Evolutionary conservation across 2,329 filamentous ascomycete genomes (phyloP).

Genomic region (Stromatinia cepivora): DNA sequence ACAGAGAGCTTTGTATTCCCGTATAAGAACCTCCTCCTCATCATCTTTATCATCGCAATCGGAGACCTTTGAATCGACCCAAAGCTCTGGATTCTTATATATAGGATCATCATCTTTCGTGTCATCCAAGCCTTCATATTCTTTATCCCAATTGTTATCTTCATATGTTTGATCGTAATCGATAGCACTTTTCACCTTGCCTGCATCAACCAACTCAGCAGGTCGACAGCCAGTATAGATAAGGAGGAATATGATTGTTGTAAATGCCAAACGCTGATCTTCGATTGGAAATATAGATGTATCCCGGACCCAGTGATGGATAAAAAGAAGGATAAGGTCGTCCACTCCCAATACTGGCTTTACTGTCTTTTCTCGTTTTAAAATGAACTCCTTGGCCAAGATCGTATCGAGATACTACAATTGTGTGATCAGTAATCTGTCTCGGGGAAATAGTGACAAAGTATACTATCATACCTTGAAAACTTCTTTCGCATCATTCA

Average conservation of each 20-base stretch:
- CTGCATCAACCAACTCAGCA: conserved; percentile 1
- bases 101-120: neutral
- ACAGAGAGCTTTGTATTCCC: conserved; percentile 21
- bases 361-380: conserved; percentile 24
- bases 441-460: neutral
- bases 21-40: neutral
- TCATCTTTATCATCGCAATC: neutral
- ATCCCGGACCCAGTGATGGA: neutral
- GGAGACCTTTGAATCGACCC: neutral
- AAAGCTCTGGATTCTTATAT: neutral
- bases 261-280: conserved; percentile 5
- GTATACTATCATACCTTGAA: conserved; percentile 20
- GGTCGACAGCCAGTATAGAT: conserved; percentile 10
- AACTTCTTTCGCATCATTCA: conserved; percentile 27
- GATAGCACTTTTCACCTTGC: neutral
- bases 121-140: conserved; percentile 5
- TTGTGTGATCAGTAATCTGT: conserved; percentile 11
- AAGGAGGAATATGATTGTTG: neutral
- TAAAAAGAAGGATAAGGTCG: conserved; percentile 27
- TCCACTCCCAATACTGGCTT: conserved; percentile 30
- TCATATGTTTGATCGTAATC: conserved; percentile 8
- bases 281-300: conserved; percentile 9
- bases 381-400: conserved; percentile 21
- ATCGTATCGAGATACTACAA: conserved; percentile 24
- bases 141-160: conserved; percentile 14